A percentile compares a stretch with the other conserved stretches of the same genome.
phyloP scores from a whole-genome alignment of 2,329 filamentous ascomycete species.

The Geosmithia flava region DNA sequence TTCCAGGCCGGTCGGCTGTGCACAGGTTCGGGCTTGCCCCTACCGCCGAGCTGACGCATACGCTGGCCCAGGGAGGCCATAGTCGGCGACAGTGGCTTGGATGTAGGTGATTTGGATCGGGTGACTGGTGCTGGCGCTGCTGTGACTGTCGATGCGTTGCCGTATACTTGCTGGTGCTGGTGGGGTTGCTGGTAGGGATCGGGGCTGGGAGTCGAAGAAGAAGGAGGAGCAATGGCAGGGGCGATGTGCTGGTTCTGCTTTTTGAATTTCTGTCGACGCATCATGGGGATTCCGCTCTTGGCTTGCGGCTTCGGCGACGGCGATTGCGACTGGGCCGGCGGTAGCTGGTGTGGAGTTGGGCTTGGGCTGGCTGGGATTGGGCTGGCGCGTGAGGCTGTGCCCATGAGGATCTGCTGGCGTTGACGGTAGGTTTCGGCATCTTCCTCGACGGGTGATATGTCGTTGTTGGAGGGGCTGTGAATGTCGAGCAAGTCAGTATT shows the following conservation, averaged over 20 bases:
- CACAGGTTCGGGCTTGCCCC: constrained; percentile 22
- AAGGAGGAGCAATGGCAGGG: constrained; percentile 13
- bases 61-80: constrained; percentile 17
- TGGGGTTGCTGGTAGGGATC: not conserved
- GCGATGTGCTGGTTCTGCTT: constrained; percentile 18
- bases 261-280: constrained; percentile 37
- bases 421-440: constrained; percentile 21
- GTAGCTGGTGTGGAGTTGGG: not conserved
- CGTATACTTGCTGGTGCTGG: constrained; percentile 1
- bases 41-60: constrained; percentile 13
- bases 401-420: constrained; percentile 7
- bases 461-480: not conserved
- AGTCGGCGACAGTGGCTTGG: not conserved
- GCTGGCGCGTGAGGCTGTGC: constrained; percentile 6
- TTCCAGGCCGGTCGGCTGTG: constrained; percentile 52
- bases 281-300: constrained; percentile 34
- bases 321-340: constrained; percentile 1
- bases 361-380: constrained; percentile 8
- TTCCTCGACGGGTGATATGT: constrained; percentile 37
- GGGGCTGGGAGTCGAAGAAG: constrained; percentile 3
- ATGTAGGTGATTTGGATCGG: too few relatives aligned
- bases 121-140: not conserved
- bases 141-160: constrained; percentile 11
- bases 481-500: not conserved
- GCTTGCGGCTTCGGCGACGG: constrained; percentile 7